Percentiles rank a stretch among this genome's conserved stretches.
These are phyloP conservation scores for Alternaria brassicae DNA, from an alignment of 2,329 filamentous ascomycete species.

Conservation along the genomic window DNA sequence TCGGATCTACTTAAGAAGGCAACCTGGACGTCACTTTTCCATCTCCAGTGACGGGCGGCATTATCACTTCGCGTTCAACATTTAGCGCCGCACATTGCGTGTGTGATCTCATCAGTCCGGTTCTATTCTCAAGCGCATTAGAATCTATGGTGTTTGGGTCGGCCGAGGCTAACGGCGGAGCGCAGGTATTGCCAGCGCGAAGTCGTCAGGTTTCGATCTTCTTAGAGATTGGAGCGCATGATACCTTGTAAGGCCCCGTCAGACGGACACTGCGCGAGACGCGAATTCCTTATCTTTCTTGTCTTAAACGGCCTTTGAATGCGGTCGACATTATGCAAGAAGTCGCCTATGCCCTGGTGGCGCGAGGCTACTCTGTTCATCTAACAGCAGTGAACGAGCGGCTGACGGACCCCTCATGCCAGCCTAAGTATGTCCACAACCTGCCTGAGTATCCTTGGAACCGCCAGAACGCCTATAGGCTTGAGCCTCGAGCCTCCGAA, in stretches of 20 bases:
- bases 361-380: slow-evolving; percentile 13
- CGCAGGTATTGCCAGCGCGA: neutral
- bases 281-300: neutral
- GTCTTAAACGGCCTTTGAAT: slow-evolving; percentile 24
- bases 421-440: neutral
- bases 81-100: slow-evolving; percentile 27
- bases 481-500: slow-evolving; percentile 8
- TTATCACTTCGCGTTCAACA: neutral
- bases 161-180: neutral
- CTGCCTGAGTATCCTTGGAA: neutral
- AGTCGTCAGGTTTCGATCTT: slow-evolving; percentile 8
- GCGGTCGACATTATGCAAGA: slow-evolving; percentile 16
- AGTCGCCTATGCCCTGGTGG: slow-evolving; percentile 23
- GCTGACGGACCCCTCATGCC: neutral
- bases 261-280: slow-evolving; percentile 42
- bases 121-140: slow-evolving; percentile 24
- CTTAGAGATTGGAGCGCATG: slow-evolving; percentile 39
- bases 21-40: neutral
- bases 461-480: neutral
- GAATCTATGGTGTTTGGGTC: neutral
- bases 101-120: slow-evolving; percentile 27
- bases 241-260: slow-evolving; percentile 53
- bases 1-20: neutral
- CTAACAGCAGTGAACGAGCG: slow-evolving; percentile 16
- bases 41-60: slow-evolving; percentile 2